These are phyloP conservation scores for Theileria parva DNA, from an alignment of 169 alveolate species.

Conservation along the genomic window DNA sequence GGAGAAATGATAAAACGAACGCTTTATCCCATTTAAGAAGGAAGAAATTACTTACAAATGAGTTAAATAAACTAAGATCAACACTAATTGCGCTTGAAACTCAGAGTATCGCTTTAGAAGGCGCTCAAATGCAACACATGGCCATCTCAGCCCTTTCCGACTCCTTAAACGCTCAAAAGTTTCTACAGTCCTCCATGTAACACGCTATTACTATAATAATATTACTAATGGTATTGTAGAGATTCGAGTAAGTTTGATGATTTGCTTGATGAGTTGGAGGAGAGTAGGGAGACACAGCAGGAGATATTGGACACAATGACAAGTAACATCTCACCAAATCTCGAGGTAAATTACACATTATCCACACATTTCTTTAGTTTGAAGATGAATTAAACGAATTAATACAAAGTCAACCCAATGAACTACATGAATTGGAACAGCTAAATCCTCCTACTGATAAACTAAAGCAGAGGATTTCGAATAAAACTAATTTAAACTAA, in stretches of 20 bases:
- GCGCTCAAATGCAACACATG: conserved; percentile 74
- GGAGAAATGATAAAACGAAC: conserved; percentile 39
- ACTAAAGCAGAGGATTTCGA: not conserved
- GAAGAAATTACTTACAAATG: conserved; percentile 74
- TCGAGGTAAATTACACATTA: conserved; percentile 27
- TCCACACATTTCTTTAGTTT: conserved; percentile 32
- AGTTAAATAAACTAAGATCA: conserved; percentile 58
- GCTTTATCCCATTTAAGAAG: conserved; percentile 71
- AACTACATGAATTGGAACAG: not conserved
- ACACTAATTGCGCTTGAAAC: conserved; percentile 73
- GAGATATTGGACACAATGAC: conserved; percentile 73
- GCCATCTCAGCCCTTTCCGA: conserved; percentile 72
- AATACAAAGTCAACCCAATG: conserved; percentile 11
- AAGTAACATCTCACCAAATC: conserved; percentile 29
- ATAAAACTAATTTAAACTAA: not conserved
- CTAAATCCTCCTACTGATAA: not conserved
- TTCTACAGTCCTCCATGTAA: conserved; percentile 36
- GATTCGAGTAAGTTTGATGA: conserved; percentile 67
- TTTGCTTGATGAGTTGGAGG: conserved; percentile 74
- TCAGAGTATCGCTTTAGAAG: conserved; percentile 75
- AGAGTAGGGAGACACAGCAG: conserved; percentile 69
- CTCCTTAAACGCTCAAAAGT: conserved; percentile 49
- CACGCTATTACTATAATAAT: not conserved
- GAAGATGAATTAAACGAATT: conserved; percentile 65
- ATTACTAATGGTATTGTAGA: conserved; percentile 15